phyloP scores from a whole-genome alignment of 176 grass and related monocot species.

The Coix lacrymajobi region DNA sequence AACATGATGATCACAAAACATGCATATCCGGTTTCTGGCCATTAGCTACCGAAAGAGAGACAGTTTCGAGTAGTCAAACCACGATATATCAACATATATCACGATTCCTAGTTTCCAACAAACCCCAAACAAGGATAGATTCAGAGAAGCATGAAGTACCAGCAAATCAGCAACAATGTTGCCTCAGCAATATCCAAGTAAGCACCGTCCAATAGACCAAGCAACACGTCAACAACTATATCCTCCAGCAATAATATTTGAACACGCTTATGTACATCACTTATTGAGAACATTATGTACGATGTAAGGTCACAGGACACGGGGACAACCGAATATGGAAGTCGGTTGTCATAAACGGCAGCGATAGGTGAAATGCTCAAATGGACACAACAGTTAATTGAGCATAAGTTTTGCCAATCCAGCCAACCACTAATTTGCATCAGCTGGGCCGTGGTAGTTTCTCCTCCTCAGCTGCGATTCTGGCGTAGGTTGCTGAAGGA shows the following conservation, averaged over 20 bases:
- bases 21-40: not conserved
- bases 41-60: not conserved
- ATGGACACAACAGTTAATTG: not conserved
- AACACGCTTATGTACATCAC: conserved; percentile 36
- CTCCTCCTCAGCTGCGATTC: conserved; percentile 98
- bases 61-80: not conserved
- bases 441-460: conserved; percentile 64
- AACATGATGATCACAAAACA: too few relatives aligned
- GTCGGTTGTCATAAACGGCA: not conserved
- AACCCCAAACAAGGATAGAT: not conserved
- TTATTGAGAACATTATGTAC: conserved; percentile 17
- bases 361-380: not conserved
- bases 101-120: not conserved
- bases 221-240: not conserved
- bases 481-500: conserved; percentile 83
- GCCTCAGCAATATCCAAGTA: too few relatives aligned
- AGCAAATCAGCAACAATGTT: not conserved
- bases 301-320: not conserved
- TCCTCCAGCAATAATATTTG: not conserved
- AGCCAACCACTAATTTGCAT: conserved; percentile 10
- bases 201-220: not conserved
- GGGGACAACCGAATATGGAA: not conserved
- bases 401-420: not conserved
- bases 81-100: not conserved
- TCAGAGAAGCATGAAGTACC: not conserved